phyloP scores from a whole-genome alignment of 768 basidiomycete species.

The Hemileccinum rubropunctum region DNA sequence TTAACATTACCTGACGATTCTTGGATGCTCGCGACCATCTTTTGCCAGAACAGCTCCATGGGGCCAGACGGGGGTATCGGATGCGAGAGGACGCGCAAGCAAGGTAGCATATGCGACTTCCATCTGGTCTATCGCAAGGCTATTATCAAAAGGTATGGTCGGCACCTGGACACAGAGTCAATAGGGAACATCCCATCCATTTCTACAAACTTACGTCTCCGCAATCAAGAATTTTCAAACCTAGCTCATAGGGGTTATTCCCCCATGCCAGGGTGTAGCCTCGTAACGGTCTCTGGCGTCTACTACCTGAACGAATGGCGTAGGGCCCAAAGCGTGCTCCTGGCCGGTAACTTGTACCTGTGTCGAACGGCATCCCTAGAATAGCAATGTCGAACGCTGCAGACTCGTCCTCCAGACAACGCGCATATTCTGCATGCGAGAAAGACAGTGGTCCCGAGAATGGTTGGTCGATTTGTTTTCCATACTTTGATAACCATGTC shows the following conservation, averaged over 20 bases:
- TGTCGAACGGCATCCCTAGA: constrained; percentile 80
- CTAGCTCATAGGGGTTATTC: constrained; percentile 58
- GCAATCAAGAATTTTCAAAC: constrained; percentile 70
- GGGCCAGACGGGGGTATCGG: constrained; percentile 18
- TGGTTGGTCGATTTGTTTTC: constrained; percentile 64
- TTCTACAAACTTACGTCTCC: constrained; percentile 56
- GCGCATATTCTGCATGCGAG: constrained; percentile 70
- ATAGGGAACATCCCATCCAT: not conserved
- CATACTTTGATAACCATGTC: constrained; percentile 73
- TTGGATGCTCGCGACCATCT: constrained; percentile 67
- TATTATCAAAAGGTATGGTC: constrained; percentile 76
- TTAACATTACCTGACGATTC: constrained; percentile 57
- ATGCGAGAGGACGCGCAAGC: constrained; percentile 51
- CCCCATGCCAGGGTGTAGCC: constrained; percentile 75
- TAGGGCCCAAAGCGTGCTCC: constrained; percentile 88
- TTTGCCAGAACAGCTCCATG: constrained; percentile 39
- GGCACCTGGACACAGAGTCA: constrained; percentile 52
- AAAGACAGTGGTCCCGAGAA: constrained; percentile 84
- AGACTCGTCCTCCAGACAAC: constrained; percentile 23
- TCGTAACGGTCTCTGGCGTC: constrained; percentile 57
- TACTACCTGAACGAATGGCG: constrained; percentile 78
- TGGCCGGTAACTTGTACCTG: constrained; percentile 48
- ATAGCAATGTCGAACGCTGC: constrained; percentile 57
- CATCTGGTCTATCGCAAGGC: constrained; percentile 81
- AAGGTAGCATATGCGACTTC: constrained; percentile 81